Evolutionary conservation across 768 basidiomycete species (phyloP), one percentile per base, ranked within the genome.

Genomic region (Agaricus blazei): DNA sequence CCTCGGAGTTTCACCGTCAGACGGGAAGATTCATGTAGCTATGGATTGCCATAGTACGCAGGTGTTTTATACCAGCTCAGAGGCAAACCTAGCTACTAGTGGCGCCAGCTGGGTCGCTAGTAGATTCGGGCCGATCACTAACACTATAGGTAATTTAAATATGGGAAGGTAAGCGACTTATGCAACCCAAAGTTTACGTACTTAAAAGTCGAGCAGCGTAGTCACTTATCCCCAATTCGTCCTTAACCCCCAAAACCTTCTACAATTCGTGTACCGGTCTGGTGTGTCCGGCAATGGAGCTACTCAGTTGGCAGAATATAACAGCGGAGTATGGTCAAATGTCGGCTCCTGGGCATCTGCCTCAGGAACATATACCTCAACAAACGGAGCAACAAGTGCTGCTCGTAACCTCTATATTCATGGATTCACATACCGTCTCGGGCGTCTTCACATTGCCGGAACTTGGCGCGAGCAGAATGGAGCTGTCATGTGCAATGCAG

Each of bases 171-270:
- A 45, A 63, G 75, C 28, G 2, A n/a, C 7, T 29, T 43, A 8
- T 29, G 31, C 41, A 23, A 14, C 8, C 9, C 15, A 3, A 15
- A 34, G 29, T 19, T 19, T 15, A 24, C 43, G 26, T 36, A 37
- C 29, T 49, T 23, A 45, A 43, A 47, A 41, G 41, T 57, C 31
- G 36, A 23, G 12, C 43, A 78, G 75, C 34, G 67, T 64, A 1
- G 63, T 78, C 45, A 78, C 76, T 1, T 78, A 78, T 57, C 76
- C 76, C 8, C 76, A 77, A 58, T 78, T 77, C 60, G 75, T 78
- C 15, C 56, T 78, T 24, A 76, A 75, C 15, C 71, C 77, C 23
- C 69, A 73, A 53, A 78, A 78, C 62, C 65, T 69, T 46, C 67
- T 78, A 8, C 77, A 78, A 62, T 76, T 78, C 44, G 75, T 78